These are phyloP conservation scores for Paraconiothyrium brasiliense DNA, from an alignment of 2,329 filamentous ascomycete species.

Conservation along the genomic window DNA sequence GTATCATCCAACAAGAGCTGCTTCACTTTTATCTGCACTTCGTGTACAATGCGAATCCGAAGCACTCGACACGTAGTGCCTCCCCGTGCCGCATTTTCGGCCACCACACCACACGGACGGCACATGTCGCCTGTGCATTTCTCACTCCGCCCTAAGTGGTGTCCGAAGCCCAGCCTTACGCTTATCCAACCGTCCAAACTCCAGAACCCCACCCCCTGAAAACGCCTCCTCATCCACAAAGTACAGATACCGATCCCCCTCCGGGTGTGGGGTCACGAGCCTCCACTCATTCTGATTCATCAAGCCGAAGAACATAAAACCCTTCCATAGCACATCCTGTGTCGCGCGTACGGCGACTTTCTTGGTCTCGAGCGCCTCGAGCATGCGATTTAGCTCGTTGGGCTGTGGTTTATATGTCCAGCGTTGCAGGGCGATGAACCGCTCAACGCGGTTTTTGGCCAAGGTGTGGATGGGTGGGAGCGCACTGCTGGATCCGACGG, in stretches of 20 bases:
- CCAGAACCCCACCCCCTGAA: neutral
- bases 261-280: neutral
- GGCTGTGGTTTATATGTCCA: neutral
- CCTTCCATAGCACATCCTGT: conserved; percentile 6
- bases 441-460: neutral
- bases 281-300: neutral
- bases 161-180: neutral
- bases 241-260: neutral
- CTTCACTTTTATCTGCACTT: too few relatives aligned
- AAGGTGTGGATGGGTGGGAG: neutral
- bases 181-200: neutral
- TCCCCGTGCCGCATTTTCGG: too few relatives aligned
- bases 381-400: conserved; percentile 9
- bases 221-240: conserved; percentile 3
- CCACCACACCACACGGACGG: too few relatives aligned
- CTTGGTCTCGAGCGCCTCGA: conserved; percentile 6
- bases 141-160: neutral
- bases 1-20: too few relatives aligned
- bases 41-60: too few relatives aligned
- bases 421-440: neutral
- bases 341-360: conserved; percentile 11
- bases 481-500: neutral
- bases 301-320: conserved; percentile 15
- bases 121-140: neutral
- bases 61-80: too few relatives aligned